Conservation (phyloP, 2,329 filamentous ascomycete species). For the Podosphaera xanthii region DNA sequence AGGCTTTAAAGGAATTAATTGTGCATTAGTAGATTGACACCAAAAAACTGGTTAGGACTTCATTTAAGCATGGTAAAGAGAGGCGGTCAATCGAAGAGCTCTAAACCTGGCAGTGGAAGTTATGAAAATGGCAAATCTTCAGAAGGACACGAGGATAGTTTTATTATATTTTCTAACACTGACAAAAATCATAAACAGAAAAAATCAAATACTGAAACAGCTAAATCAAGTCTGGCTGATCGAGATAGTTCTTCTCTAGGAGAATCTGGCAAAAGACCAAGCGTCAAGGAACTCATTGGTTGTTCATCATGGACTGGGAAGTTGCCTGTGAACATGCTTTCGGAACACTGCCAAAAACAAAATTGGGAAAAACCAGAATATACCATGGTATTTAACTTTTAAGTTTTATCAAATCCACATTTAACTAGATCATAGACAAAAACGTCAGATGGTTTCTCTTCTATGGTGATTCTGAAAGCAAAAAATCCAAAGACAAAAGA, state of each 20-base stretch:
- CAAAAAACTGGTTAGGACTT: no score
- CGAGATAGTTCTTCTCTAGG: slow-evolving; percentile 12
- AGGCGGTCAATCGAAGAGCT: slow-evolving; percentile 14
- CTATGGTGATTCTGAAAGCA: slow-evolving; percentile 55
- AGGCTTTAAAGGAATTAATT: no score
- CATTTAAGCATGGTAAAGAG: slow-evolving; percentile 16
- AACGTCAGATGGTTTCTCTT: slow-evolving; percentile 50
- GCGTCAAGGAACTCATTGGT: slow-evolving; percentile 64
- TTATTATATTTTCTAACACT: slow-evolving; percentile 34
- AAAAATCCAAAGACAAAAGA: slow-evolving; percentile 68
- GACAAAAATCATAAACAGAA: slow-evolving; percentile 24
- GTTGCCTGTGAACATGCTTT: slow-evolving; percentile 75
- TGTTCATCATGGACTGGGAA: slow-evolving; percentile 96
- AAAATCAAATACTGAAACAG: slow-evolving; percentile 6
- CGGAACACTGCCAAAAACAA: slow-evolving; percentile 87
- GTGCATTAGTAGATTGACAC: no score
- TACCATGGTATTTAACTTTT: slow-evolving; percentile 34
- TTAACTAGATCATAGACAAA: slow-evolving; percentile 25
- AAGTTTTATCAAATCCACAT: background rate
- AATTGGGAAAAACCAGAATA: slow-evolving; percentile 92
- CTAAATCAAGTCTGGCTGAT: slow-evolving; percentile 6
- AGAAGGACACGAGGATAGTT: slow-evolving; percentile 23
- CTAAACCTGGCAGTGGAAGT: slow-evolving; percentile 14
- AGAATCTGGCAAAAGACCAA: slow-evolving; percentile 24
- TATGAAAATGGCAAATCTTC: slow-evolving; percentile 12